phyloP scores from a whole-genome alignment of 352 stramenopile species.

The Globisporangium camurandrum region DNA sequence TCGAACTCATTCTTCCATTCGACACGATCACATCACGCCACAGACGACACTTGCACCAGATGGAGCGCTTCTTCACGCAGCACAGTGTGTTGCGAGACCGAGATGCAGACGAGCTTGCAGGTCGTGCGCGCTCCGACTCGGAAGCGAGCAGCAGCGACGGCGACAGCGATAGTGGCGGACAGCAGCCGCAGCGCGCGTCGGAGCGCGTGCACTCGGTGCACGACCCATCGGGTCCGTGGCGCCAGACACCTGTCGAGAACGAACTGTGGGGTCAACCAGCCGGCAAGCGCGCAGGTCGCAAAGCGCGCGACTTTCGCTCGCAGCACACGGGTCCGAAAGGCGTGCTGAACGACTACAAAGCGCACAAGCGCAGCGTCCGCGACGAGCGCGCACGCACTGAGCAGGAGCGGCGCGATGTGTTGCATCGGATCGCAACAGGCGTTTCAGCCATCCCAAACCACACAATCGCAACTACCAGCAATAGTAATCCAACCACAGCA shows the following conservation, averaged over 20 bases:
- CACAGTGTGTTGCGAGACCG: slow-evolving; percentile 70
- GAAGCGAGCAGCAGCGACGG: slow-evolving; percentile 56
- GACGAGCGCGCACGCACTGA: slow-evolving; percentile 47
- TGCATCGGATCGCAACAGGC: slow-evolving; percentile 64
- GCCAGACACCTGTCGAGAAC: slow-evolving; percentile 31
- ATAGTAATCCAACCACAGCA: background rate
- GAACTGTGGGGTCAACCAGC: slow-evolving; percentile 43
- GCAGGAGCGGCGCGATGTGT: slow-evolving; percentile 35
- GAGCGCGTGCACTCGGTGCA: slow-evolving; percentile 57
- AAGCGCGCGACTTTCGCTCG: slow-evolving; percentile 45
- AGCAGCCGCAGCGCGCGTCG: slow-evolving; percentile 49
- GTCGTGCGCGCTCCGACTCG: slow-evolving; percentile 53
- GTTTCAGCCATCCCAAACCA: slow-evolving; percentile 9
- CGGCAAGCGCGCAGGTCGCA: slow-evolving; percentile 11
- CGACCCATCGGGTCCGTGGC: slow-evolving; percentile 67
- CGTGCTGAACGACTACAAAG: slow-evolving; percentile 79
- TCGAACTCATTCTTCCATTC: background rate
- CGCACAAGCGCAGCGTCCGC: slow-evolving; percentile 50
- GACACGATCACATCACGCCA: background rate
- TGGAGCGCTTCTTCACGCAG: slow-evolving; percentile 80
- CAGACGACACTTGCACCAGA: slow-evolving; percentile 12
- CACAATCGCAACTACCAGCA: background rate
- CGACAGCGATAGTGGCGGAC: slow-evolving; percentile 33
- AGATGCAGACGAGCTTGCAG: slow-evolving; percentile 51
- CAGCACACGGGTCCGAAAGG: slow-evolving; percentile 73